phyloP scores from a whole-genome alignment of 2,329 filamentous ascomycete genomes.

The Didymellaceae sp. region DNA sequence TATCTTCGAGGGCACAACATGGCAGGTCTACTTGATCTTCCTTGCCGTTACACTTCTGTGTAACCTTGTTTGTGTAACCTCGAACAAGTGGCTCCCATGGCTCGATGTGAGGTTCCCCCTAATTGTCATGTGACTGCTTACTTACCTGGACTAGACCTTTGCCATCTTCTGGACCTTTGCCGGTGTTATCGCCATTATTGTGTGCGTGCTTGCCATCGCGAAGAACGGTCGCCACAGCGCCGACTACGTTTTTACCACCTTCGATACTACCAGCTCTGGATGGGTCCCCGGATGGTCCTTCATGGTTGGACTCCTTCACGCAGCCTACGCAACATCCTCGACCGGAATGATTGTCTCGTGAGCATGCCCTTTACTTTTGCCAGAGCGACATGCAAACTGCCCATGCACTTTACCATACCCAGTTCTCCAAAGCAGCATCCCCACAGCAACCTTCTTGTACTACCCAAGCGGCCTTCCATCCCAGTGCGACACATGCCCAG shows the following conservation, averaged over 20 bases:
- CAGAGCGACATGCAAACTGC: slow-evolving; percentile 36
- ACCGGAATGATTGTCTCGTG: slow-evolving; percentile 82
- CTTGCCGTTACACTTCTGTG: slow-evolving; percentile 57
- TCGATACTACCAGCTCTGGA: slow-evolving; percentile 68
- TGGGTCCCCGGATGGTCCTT: slow-evolving; percentile 77
- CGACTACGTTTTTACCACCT: slow-evolving; percentile 70
- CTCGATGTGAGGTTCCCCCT: slow-evolving; percentile 67
- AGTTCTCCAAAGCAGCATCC: slow-evolving; percentile 28
- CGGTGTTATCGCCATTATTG: slow-evolving; percentile 69
- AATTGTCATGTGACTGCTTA: slow-evolving; percentile 17
- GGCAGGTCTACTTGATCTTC: slow-evolving; percentile 58
- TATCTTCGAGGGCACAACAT: slow-evolving; percentile 53
- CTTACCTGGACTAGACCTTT: slow-evolving; percentile 61
- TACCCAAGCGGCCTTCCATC: slow-evolving; percentile 23
- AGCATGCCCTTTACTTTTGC: slow-evolving; percentile 48
- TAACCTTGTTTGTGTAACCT: slow-evolving; percentile 60
- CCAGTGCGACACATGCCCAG: slow-evolving; percentile 27
- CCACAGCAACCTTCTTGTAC: slow-evolving; percentile 20
- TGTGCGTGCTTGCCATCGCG: slow-evolving; percentile 69
- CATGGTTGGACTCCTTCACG: slow-evolving; percentile 74
- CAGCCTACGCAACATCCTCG: slow-evolving; percentile 75
- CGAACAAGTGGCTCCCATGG: slow-evolving; percentile 61
- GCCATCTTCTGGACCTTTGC: slow-evolving; percentile 78
- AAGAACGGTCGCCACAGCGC: slow-evolving; percentile 70
- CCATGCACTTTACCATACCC: slow-evolving; percentile 25